Percentiles rank a stretch among this genome's conserved stretches.
Conservation (phyloP, 441 rosid genomes). For the Euphorbia celastroides region DNA sequence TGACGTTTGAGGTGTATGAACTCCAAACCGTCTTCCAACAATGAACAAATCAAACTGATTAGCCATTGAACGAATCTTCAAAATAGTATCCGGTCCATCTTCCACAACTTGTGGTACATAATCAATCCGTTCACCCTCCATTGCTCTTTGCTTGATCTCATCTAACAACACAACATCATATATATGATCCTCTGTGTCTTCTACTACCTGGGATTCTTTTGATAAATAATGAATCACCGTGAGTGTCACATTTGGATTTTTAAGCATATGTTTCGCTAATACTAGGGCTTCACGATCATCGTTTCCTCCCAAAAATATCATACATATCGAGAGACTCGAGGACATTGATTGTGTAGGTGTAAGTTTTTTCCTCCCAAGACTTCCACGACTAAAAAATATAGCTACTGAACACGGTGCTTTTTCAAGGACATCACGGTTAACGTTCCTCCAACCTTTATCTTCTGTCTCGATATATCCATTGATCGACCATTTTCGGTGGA, state of each 20-base stretch:
- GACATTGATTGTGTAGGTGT: background rate
- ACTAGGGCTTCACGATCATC: conserved; percentile 16
- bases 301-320: conserved; percentile 2
- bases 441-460: conserved; percentile 20
- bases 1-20: background rate
- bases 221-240: background rate
- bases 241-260: background rate
- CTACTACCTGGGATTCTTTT: no score
- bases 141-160: background rate
- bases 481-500: conserved; percentile 31
- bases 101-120: background rate
- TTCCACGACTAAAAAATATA: conserved; percentile 38
- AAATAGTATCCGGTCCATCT: background rate
- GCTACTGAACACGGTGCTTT: conserved; percentile 61
- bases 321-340: background rate
- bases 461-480: conserved; percentile 30
- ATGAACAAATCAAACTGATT: conserved; percentile 5
- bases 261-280: conserved; percentile 10
- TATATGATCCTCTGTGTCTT: background rate
- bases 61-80: background rate
- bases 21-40: background rate
- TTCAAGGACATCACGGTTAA: conserved; percentile 35
- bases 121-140: no score
- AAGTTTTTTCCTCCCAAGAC: background rate
- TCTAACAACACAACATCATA: background rate